phyloP scores from a whole-genome alignment of 2,329 filamentous ascomycete genomes.

The Grosmannia huntii region DNA sequence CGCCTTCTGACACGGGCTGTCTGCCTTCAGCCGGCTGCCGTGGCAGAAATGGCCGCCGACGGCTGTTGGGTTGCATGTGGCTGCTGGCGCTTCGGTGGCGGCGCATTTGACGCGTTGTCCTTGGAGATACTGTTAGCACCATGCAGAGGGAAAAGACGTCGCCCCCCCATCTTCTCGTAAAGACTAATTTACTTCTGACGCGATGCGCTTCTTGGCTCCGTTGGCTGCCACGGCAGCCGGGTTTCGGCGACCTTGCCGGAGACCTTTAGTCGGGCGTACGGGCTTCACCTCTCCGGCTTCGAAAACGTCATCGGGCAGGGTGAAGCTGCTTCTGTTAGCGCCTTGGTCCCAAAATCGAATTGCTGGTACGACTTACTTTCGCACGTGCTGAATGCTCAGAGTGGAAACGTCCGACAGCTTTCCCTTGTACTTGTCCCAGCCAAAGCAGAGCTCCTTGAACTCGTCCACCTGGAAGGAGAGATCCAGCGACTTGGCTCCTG shows the following conservation, averaged over 20 bases:
- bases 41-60: not conserved
- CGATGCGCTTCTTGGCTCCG: slow-evolving; percentile 33
- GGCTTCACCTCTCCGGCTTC: slow-evolving; percentile 64
- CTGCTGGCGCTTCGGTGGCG: slow-evolving; percentile 3
- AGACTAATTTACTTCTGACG: slow-evolving; percentile 27
- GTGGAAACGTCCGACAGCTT: slow-evolving; percentile 49
- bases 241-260: slow-evolving; percentile 22
- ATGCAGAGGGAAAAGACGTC: not conserved
- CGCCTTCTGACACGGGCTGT: not conserved
- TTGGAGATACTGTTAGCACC: not conserved
- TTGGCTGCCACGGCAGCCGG: slow-evolving; percentile 24
- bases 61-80: not conserved
- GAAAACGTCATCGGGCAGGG: slow-evolving; percentile 85
- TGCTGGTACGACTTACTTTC: slow-evolving; percentile 54
- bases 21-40: not conserved
- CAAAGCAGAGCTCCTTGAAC: slow-evolving; percentile 72
- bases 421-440: slow-evolving; percentile 61
- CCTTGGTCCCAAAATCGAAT: not conserved
- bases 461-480: slow-evolving; percentile 71
- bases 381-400: slow-evolving; percentile 69
- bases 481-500: slow-evolving; percentile 59
- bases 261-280: slow-evolving; percentile 37
- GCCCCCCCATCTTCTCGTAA: not conserved
- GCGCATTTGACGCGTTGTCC: not conserved
- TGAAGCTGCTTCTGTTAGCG: slow-evolving; percentile 44